Percentiles rank a stretch among this genome's conserved stretches.
phyloP scores from a whole-genome alignment of 139 green algal genomes.

The Coelastrella sp. region DNA sequence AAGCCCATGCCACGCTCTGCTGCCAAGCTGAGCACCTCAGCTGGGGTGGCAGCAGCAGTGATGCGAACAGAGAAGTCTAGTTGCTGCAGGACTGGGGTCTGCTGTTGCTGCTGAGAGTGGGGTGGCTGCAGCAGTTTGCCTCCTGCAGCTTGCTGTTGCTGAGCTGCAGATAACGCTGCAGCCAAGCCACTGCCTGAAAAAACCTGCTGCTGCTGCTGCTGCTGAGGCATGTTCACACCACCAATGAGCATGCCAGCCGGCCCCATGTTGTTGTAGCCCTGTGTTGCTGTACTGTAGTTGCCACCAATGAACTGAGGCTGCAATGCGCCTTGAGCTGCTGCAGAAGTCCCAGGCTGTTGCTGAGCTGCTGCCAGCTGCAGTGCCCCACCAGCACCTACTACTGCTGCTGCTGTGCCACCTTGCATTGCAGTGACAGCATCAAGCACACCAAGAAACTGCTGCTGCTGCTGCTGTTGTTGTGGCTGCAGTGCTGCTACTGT shows the following conservation, averaged over 20 bases:
- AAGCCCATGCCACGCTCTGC: conserved; percentile 36
- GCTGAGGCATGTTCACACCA: neutral
- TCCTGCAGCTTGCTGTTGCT: conserved; percentile 23
- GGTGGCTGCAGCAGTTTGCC: neutral
- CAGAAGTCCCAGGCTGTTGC: neutral
- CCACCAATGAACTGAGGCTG: neutral
- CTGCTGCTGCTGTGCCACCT: neutral
- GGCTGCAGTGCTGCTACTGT: conserved; percentile 15
- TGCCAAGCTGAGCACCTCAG: conserved; percentile 3
- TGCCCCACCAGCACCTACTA: neutral
- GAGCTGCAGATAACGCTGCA: conserved; percentile 10
- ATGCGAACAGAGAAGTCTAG: neutral
- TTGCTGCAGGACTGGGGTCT: conserved; percentile 5
- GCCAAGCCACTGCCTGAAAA: neutral
- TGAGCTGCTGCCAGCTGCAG: conserved; percentile 20
- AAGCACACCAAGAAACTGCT: neutral
- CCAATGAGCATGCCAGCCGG: neutral
- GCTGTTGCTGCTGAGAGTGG: conserved; percentile 6
- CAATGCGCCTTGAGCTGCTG: neutral
- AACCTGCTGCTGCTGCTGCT: conserved; percentile 30
- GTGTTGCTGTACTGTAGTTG: neutral
- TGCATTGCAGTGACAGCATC: conserved; percentile 28
- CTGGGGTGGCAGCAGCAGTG: conserved; percentile 26
- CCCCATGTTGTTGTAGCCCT: neutral
- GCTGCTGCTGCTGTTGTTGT: conserved; percentile 26